These are phyloP conservation scores for Glonium stellatum DNA, from an alignment of 495 filamentous ascomycete species.

Conservation along the genomic window DNA sequence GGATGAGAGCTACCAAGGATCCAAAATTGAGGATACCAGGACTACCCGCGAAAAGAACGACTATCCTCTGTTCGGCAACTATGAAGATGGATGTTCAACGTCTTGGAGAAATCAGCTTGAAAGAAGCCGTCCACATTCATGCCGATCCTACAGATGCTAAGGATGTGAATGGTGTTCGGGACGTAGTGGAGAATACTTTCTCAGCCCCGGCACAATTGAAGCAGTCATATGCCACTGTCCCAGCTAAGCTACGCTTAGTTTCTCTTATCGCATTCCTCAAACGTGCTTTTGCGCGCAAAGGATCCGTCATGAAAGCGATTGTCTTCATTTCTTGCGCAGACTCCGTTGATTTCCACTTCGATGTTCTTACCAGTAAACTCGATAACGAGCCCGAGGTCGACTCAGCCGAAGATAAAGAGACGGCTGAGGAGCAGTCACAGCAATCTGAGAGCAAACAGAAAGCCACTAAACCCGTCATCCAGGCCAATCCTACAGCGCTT, in stretches of 20 bases:
- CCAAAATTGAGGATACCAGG: conserved; percentile 39
- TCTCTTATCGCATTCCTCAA: conserved; percentile 77
- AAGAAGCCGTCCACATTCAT: conserved; percentile 83
- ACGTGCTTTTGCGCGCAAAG: conserved; percentile 75
- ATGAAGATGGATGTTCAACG: conserved; percentile 94
- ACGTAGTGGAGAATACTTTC: conserved; percentile 54
- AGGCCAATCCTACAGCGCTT: conserved; percentile 28
- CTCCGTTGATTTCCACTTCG: conserved; percentile 92
- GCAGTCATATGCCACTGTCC: conserved; percentile 78
- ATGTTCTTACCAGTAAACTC: conserved; percentile 58
- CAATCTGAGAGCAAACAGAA: background rate
- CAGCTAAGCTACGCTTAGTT: conserved; percentile 83
- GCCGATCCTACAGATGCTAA: conserved; percentile 50
- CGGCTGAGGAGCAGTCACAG: conserved; percentile 12
- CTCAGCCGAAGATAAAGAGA: conserved; percentile 23
- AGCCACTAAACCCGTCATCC: conserved; percentile 12
- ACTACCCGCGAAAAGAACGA: conserved; percentile 70
- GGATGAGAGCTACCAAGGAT: conserved; percentile 38
- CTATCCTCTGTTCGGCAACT: conserved; percentile 90
- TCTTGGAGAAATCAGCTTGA: conserved; percentile 86
- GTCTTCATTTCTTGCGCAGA: conserved; percentile 96
- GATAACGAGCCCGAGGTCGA: conserved; percentile 24
- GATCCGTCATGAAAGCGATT: conserved; percentile 88
- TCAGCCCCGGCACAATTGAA: conserved; percentile 88
- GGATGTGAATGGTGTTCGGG: conserved; percentile 37